Conservation (phyloP, 192 early-diverging fungal species). For the Rhizoclosmatium sp. region DNA sequence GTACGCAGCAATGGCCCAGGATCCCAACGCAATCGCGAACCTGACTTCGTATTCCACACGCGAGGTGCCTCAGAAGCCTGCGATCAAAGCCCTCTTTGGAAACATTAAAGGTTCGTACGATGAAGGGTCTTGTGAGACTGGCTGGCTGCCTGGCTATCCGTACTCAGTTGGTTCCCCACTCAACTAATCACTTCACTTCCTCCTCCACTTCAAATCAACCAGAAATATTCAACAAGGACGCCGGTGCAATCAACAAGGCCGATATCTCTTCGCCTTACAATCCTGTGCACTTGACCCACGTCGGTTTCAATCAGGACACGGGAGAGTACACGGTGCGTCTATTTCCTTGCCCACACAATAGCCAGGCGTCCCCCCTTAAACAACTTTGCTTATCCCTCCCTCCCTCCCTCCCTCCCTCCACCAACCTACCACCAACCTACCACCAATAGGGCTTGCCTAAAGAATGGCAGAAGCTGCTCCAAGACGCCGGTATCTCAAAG, state of each 20-base stretch:
- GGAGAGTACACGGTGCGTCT: constrained; percentile 74
- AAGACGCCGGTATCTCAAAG: constrained; percentile 93
- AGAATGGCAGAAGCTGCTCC: constrained; percentile 91
- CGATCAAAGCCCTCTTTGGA: constrained; percentile 11
- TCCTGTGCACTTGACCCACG: constrained; percentile 96
- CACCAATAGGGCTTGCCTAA: constrained; percentile 82
- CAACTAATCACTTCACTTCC: background rate
- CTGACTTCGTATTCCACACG: constrained; percentile 25
- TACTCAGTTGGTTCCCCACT: background rate
- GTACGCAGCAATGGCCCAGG: constrained; percentile 29
- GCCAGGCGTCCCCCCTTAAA: too few species aligned
- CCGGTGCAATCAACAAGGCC: constrained; percentile 25
- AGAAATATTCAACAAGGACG: constrained; percentile 31
- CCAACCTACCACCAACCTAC: background rate
- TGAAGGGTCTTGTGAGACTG: background rate
- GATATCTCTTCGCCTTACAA: constrained; percentile 95
- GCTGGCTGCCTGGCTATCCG: background rate
- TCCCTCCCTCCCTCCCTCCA: too few species aligned
- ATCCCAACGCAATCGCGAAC: background rate
- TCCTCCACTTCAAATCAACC: background rate
- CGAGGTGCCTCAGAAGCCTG: constrained; percentile 25
- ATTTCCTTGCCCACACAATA: constrained; percentile 31
- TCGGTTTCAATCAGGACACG: constrained; percentile 95
- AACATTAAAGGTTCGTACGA: constrained; percentile 10
- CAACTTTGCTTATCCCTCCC: too few species aligned